Evolutionary conservation across 2,329 filamentous ascomycete genomes (phyloP).

Genomic region (Colletotrichum euphorbiae): DNA sequence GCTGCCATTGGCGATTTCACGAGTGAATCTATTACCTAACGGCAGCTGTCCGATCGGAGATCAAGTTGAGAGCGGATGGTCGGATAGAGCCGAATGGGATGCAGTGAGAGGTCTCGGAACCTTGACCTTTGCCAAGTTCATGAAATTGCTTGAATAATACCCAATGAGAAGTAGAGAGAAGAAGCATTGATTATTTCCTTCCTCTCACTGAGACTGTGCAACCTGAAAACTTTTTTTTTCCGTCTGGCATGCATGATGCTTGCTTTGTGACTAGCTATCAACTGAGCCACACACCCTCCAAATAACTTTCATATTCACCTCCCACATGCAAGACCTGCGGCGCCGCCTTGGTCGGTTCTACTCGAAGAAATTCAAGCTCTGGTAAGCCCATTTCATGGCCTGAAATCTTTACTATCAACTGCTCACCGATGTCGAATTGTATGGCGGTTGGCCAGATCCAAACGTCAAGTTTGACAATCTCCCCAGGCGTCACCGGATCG

Average conservation of each 20-base stretch:
- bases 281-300: background rate
- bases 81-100: conserved; percentile 19
- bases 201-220: too few species aligned
- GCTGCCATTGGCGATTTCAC: conserved; percentile 19
- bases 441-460: conserved; percentile 24
- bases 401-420: background rate
- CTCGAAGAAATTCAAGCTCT: background rate
- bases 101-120: conserved; percentile 18
- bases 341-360: background rate
- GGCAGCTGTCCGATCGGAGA: background rate
- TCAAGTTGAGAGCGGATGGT: conserved; percentile 15
- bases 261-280: too few species aligned
- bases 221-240: too few species aligned
- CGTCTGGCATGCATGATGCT: too few species aligned
- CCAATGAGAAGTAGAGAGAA: background rate
- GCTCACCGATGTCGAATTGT: conserved; percentile 12
- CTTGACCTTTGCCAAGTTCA: conserved; percentile 19
- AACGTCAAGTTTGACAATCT: conserved; percentile 2
- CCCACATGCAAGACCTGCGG: conserved; percentile 6
- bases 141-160: background rate
- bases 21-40: background rate
- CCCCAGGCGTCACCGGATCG: background rate
- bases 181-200: background rate
- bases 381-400: background rate
- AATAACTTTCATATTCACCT: conserved; percentile 4